Evolutionary conservation across 2,329 filamentous ascomycete genomes (phyloP).

Genomic region (Penicillium sp.): DNA sequence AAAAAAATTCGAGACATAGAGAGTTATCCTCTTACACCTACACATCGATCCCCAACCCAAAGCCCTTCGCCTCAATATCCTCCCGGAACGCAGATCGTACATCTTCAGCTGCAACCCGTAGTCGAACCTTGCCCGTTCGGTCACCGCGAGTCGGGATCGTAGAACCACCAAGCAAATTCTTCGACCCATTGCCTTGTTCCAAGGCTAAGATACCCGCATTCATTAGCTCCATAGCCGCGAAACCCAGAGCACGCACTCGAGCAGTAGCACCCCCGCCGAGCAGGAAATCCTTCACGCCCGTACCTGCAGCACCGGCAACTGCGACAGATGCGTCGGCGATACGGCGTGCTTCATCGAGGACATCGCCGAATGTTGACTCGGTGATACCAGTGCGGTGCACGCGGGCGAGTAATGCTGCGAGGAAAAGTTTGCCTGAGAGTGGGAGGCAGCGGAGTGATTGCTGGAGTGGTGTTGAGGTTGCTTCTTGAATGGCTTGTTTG

Average conservation of each 20-base stretch:
- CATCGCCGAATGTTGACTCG: conserved; percentile 85
- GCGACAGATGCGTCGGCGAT: conserved; percentile 53
- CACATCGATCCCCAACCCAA: conserved; percentile 60
- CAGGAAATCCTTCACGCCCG: conserved; percentile 62
- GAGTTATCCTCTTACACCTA: conserved; percentile 24
- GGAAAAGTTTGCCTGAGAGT: conserved; percentile 77
- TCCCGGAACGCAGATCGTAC: conserved; percentile 84
- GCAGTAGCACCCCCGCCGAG: conserved; percentile 44
- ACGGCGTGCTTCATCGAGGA: conserved; percentile 79
- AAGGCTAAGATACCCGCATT: conserved; percentile 86
- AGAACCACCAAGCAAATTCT: conserved; percentile 29
- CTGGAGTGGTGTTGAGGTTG: conserved; percentile 87
- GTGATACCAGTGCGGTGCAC: conserved; percentile 79
- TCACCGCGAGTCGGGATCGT: conserved; percentile 68
- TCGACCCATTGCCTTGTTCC: conserved; percentile 51
- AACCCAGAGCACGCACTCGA: conserved; percentile 63
- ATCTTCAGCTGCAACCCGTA: conserved; percentile 88
- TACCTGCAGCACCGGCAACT: conserved; percentile 53
- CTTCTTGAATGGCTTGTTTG: conserved; percentile 92
- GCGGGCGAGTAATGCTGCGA: conserved; percentile 77
- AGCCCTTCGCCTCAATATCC: conserved; percentile 79
- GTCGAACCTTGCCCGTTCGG: conserved; percentile 79
- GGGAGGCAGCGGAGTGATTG: conserved; percentile 83
- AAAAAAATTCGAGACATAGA: not conserved
- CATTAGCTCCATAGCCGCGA: conserved; percentile 77